phyloP scores from a whole-genome alignment of 805 yeast genomes.

The Kluyveromyces aestuarii region DNA sequence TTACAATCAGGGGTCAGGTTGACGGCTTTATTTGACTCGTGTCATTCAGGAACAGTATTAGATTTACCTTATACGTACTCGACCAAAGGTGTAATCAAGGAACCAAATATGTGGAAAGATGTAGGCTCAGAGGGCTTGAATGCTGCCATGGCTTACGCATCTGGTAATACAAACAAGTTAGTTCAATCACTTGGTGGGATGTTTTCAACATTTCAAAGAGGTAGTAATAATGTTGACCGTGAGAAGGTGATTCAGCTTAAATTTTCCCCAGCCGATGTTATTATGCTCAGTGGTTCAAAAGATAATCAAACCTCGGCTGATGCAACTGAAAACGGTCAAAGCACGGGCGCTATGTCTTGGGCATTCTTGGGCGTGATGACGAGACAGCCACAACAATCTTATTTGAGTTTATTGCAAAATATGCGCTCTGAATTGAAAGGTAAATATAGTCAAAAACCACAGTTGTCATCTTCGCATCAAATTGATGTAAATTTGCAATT shows the following conservation, averaged over 20 bases:
- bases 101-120: slow-evolving; percentile 68
- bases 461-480: slow-evolving; percentile 74
- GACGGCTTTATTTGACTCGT: slow-evolving; percentile 75
- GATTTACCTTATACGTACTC: slow-evolving; percentile 77
- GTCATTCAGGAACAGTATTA: slow-evolving; percentile 78
- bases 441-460: slow-evolving; percentile 77
- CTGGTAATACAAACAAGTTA: slow-evolving; percentile 43
- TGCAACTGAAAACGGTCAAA: slow-evolving; percentile 57
- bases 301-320: slow-evolving; percentile 82
- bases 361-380: slow-evolving; percentile 60
- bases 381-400: slow-evolving; percentile 56
- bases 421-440: slow-evolving; percentile 54
- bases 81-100: slow-evolving; percentile 75
- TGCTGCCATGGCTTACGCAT: slow-evolving; percentile 50
- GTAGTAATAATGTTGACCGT: slow-evolving; percentile 30
- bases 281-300: slow-evolving; percentile 72
- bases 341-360: slow-evolving; percentile 82
- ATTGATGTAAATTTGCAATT: slow-evolving; percentile 52
- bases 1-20: slow-evolving; percentile 65
- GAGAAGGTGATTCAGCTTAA: slow-evolving; percentile 45
- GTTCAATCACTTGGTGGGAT: slow-evolving; percentile 36
- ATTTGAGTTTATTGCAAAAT: slow-evolving; percentile 57
- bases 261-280: slow-evolving; percentile 68
- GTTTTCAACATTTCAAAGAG: slow-evolving; percentile 33
- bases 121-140: slow-evolving; percentile 58